These are phyloP conservation scores for Boletus smithii DNA, from an alignment of 1,284 basidiomycete species.

Conservation along the genomic window DNA sequence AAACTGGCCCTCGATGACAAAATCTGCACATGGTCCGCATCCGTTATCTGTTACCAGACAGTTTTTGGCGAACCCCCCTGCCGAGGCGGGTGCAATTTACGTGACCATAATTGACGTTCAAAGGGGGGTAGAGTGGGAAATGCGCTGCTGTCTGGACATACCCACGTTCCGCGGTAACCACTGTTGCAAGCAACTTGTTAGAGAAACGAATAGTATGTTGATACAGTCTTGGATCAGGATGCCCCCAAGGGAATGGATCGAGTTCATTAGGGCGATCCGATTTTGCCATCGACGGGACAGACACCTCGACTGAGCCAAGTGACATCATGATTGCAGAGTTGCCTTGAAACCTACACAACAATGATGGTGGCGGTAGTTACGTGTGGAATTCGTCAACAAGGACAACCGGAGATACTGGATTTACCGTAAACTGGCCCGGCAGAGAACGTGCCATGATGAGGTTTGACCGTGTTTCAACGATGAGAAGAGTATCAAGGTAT, in stretches of 20 bases:
- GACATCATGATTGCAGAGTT: neutral
- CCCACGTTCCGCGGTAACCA: neutral
- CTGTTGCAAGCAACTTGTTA: neutral
- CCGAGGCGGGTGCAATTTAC: neutral
- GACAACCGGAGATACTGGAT: constrained; percentile 1
- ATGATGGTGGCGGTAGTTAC: constrained; percentile 7
- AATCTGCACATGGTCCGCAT: neutral
- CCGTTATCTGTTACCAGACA: neutral
- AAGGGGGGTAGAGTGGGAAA: constrained; percentile 13
- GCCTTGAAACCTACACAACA: constrained; percentile 15
- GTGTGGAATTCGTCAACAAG: neutral
- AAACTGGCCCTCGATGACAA: neutral
- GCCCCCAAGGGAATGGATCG: neutral
- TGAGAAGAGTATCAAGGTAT: too few relatives aligned
- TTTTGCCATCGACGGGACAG: neutral
- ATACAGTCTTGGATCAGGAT: neutral
- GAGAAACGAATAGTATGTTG: too few relatives aligned
- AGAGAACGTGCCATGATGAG: neutral
- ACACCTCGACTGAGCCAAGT: constrained; percentile 21
- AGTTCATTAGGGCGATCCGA: neutral
- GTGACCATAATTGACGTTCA: neutral
- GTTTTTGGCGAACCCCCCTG: constrained; percentile 5
- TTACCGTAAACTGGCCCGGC: constrained; percentile 2
- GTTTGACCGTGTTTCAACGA: neutral
- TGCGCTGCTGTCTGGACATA: neutral